Conservation (phyloP, 495 filamentous ascomycete species). For the Thozetella sp. region DNA sequence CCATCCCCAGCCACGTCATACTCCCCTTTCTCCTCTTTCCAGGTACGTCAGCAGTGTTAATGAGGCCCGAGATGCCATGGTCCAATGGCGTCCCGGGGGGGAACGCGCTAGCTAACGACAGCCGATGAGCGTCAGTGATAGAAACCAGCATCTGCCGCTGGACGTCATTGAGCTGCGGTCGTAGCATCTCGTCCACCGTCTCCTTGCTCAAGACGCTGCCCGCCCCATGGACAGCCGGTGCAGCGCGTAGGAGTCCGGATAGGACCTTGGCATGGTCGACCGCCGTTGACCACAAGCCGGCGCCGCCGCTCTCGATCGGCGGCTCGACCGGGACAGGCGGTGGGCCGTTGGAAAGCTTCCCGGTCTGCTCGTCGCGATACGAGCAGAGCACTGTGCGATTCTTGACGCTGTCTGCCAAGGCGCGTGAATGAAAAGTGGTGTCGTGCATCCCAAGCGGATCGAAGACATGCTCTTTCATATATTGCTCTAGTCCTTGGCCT, state of each 20-base stretch:
- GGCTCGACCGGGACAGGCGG: constrained; percentile 12
- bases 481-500: constrained; percentile 17
- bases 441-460: constrained; percentile 18
- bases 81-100: constrained; percentile 12
- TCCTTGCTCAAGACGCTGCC: constrained; percentile 15
- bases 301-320: constrained; percentile 44
- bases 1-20: constrained; percentile 32
- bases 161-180: constrained; percentile 41
- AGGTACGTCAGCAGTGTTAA: constrained; percentile 27
- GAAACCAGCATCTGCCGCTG: constrained; percentile 15
- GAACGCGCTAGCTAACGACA: constrained; percentile 18
- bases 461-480: constrained; percentile 20
- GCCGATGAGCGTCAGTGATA: constrained; percentile 4
- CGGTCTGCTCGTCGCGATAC: constrained; percentile 8
- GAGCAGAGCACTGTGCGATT: constrained; percentile 3
- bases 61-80: constrained; percentile 22
- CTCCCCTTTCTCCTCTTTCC: constrained; percentile 32
- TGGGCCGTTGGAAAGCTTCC: constrained; percentile 6
- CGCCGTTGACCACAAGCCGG: constrained; percentile 49
- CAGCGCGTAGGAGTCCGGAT: constrained; percentile 37
- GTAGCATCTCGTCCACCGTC: constrained; percentile 54
- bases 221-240: constrained; percentile 3
- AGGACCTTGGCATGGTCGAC: constrained; percentile 53
- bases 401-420: neutral
- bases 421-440: constrained; percentile 13